Base-by-base conservation (phyloP, 306 rosid genomes). In the Vigna radiata region DNA sequence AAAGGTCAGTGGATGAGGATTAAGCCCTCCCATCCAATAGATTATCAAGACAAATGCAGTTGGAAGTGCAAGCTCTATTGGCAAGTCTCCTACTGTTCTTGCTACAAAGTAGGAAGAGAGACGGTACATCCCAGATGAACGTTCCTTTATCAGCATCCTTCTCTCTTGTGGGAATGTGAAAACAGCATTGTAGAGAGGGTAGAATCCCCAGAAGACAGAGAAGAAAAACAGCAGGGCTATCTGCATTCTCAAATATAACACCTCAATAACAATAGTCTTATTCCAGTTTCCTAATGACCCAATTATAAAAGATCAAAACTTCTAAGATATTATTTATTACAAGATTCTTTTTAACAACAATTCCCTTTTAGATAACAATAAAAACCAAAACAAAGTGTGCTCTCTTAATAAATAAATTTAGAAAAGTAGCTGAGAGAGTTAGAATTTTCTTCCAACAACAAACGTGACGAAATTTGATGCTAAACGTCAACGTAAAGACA, bases 201-300 rank as follows among this genome's bases (percentile, higher is more conserved):
- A 92, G 84, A 92, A 92, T 8, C 97, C 97, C 97, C 97, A 92
- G 75, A 92, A 92, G 12, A 92, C 97, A 1, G 97, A 92, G 92
- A 92, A 92, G 88, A 92, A 92, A 83, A 92, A 92, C 6, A 92
- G 85, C 86, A 92, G 72, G 23, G 97, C 96, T 5, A 87, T 84
- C 93, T 89, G 91, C 74, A 76, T 6, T 13, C 10, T 8, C 31
- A 14, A 53, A 49, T 56, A 39, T 25, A 59, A 17, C 19, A 39
- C 2, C 9, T 37, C 44, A 39, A 41, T 41, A 41, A 41, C 46
- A 41, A 9, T 41, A 8, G 13, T 41, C 54, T 49, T 16, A 49
- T 16, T 49, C 19, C 17, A 48, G 1, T 3, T 8, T 8, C 13
- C 10, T 2, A 8, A 5, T 19, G 4, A 55, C 6, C 33, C 21